Percentiles rank a stretch among this genome's conserved stretches.
Conservation (phyloP, 768 basidiomycete genomes). For the Panaeolus papilionaceus region DNA sequence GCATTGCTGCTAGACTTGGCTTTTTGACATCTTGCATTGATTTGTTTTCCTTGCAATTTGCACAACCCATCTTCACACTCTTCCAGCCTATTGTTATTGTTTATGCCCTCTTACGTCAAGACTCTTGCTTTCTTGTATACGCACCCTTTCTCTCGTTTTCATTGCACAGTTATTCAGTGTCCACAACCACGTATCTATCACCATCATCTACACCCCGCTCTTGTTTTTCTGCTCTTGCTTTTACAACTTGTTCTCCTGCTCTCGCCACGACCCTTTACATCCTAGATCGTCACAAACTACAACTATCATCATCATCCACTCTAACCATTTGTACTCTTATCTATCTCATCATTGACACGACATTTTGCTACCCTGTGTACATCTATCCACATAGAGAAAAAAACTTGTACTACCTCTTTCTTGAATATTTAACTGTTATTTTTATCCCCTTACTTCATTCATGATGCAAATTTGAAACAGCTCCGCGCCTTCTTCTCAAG, state of each 20-base stretch:
- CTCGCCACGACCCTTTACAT: not conserved
- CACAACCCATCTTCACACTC: not conserved
- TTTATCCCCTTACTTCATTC: not conserved
- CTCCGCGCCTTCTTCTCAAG: too few species aligned
- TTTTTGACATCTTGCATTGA: not conserved
- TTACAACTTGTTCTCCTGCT: not conserved
- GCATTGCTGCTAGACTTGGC: not conserved
- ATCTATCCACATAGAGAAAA: not conserved
- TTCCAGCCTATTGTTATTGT: not conserved
- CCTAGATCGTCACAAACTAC: not conserved
- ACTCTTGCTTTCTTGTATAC: not conserved
- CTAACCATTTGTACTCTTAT: constrained; percentile 2
- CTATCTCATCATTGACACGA: not conserved
- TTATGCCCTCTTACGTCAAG: not conserved
- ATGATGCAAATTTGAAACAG: not conserved
- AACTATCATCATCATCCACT: not conserved
- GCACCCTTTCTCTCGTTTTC: not conserved
- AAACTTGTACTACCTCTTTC: not conserved
- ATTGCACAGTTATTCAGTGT: not conserved
- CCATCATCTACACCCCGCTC: not conserved
- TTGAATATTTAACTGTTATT: not conserved
- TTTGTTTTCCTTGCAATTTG: not conserved
- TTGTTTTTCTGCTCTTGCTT: not conserved
- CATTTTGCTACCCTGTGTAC: constrained; percentile 1
- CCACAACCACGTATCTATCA: not conserved